A percentile compares a stretch with the other conserved stretches of the same genome.
phyloP scores from a whole-genome alignment of 352 stramenopile species.

The Phytophthora sp. region DNA sequence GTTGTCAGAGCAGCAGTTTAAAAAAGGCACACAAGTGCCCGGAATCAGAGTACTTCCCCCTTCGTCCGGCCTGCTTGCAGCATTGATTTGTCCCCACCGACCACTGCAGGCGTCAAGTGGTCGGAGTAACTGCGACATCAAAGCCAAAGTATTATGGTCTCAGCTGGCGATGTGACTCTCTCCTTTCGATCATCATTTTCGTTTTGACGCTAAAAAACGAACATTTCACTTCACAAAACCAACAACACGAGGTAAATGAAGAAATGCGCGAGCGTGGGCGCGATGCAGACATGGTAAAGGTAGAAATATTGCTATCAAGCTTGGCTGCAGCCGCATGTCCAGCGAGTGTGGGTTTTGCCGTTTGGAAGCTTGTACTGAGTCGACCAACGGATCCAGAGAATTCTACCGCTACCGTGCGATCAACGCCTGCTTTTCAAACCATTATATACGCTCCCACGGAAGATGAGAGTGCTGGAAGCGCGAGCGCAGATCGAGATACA shows the following conservation, averaged over 20 bases:
- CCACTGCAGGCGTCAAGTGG: neutral
- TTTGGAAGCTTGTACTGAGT: slow-evolving; percentile 6
- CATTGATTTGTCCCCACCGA: too few species aligned
- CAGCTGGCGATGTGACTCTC: neutral
- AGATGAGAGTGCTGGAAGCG: too few species aligned
- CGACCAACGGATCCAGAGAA: neutral
- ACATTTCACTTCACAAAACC: neutral
- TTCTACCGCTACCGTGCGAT: too few species aligned
- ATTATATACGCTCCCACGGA: too few species aligned
- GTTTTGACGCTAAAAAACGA: neutral
- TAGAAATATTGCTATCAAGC: slow-evolving; percentile 6
- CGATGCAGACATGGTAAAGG: slow-evolving; percentile 7
- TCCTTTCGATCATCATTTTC: neutral
- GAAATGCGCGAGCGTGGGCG: neutral
- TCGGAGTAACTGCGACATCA: neutral
- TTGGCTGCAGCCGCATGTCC: slow-evolving; percentile 5
- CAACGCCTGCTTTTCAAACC: too few species aligned
- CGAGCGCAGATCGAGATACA: neutral
- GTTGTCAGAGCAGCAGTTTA: neutral
- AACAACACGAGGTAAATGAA: neutral
- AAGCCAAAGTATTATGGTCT: neutral
- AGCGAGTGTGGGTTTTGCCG: neutral
- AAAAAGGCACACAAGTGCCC: neutral
- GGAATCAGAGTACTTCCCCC: neutral
- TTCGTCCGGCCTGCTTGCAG: neutral